These are phyloP conservation scores for Geranium brycei DNA, from an alignment of 345 rosid species.

Conservation along the genomic window DNA sequence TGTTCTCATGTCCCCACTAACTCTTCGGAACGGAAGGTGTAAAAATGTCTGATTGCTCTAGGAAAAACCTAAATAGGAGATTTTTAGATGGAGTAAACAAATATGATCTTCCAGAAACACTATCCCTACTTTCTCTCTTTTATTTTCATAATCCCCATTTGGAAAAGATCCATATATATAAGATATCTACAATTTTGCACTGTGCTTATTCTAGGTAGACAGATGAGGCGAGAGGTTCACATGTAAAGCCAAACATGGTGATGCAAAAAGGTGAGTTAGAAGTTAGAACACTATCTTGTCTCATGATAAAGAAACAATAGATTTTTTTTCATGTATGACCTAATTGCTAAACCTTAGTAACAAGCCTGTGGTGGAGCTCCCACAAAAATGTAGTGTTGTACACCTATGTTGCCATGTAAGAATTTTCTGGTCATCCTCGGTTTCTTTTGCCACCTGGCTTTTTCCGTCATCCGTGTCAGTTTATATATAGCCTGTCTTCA, in stretches of 20 bases:
- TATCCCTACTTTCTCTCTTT: no score
- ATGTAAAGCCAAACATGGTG: background rate
- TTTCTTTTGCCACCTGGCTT: background rate
- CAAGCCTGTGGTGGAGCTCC: background rate
- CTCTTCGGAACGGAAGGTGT: no score
- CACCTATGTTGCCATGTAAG: background rate
- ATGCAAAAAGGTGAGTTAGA: background rate
- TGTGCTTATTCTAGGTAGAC: background rate
- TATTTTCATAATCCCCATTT: no score
- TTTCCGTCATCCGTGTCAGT: background rate
- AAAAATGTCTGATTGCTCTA: no score
- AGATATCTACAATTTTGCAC: no score
- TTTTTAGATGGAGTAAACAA: no score
- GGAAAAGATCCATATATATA: no score
- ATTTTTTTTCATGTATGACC: background rate
- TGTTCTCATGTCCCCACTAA: no score
- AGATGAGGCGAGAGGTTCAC: background rate
- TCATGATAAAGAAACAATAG: background rate
- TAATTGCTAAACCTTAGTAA: background rate
- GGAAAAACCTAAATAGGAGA: no score
- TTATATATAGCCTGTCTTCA: background rate
- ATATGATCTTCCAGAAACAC: no score
- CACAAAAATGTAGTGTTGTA: background rate
- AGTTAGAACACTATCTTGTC: background rate
- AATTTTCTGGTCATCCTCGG: background rate